Conservation (phyloP, 257 asterid genomes). For the Penstemon eatonii region DNA sequence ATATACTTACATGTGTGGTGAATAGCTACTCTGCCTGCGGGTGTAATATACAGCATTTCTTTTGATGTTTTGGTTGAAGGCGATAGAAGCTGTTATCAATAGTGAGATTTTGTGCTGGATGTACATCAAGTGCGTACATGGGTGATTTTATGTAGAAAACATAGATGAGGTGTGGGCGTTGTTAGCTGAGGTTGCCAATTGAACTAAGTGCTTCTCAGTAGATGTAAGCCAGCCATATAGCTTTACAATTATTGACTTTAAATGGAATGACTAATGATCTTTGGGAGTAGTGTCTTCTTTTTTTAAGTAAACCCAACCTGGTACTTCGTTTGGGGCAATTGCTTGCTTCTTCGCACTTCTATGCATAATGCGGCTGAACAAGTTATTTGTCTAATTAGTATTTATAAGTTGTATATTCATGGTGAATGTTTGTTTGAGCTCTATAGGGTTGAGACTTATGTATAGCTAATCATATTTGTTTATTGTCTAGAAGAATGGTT, state of each 20-base stretch:
- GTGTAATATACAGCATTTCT: background rate
- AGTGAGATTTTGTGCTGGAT: conserved; percentile 10
- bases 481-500: conserved; percentile 13
- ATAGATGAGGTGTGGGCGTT: background rate
- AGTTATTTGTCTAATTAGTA: background rate
- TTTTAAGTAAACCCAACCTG: background rate
- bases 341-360: background rate
- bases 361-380: background rate
- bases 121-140: background rate
- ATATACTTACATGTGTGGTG: conserved; percentile 14
- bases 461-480: background rate
- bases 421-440: background rate
- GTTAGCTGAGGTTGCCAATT: background rate
- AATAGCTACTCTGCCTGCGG: background rate
- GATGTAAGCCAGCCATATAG: background rate
- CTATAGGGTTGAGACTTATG: background rate
- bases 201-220: background rate
- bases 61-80: conserved; percentile 6
- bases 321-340: background rate
- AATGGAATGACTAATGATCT: background rate
- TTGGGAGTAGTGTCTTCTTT: background rate
- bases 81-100: conserved; percentile 1
- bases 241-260: background rate
- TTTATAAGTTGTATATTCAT: conserved; percentile 3
- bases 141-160: background rate